phyloP scores from a whole-genome alignment of 192 early-diverging fungal species.

The Rhizophagus prolifer region DNA sequence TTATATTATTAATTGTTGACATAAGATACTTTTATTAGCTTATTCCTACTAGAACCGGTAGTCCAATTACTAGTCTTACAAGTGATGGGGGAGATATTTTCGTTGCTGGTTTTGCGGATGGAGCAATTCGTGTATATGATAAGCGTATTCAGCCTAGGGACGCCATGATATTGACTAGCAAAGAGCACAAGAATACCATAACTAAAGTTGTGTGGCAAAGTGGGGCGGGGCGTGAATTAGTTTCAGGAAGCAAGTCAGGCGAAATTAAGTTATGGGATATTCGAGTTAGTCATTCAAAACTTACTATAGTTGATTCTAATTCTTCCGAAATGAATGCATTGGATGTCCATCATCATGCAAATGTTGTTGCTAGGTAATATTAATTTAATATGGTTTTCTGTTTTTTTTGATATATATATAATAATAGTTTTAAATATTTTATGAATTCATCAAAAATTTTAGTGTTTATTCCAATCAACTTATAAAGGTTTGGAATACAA shows the following conservation, averaged over 20 bases:
- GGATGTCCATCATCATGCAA: constrained; percentile 60
- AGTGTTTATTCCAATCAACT: constrained; percentile 43
- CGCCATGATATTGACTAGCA: constrained; percentile 57
- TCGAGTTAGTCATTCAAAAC: constrained; percentile 39
- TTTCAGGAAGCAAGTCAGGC: constrained; percentile 63
- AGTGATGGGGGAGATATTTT: constrained; percentile 68
- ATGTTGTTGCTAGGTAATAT: constrained; percentile 58
- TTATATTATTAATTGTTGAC: neutral
- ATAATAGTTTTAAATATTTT: neutral
- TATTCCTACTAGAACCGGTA: constrained; percentile 54
- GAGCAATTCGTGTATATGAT: constrained; percentile 70
- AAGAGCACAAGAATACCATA: constrained; percentile 63
- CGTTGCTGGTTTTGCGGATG: constrained; percentile 75
- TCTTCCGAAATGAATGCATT: constrained; percentile 52
- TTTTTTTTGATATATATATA: neutral
- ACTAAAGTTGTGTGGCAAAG: constrained; percentile 56
- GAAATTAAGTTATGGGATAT: constrained; percentile 66
- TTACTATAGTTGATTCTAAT: constrained; percentile 40
- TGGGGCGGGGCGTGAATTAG: constrained; percentile 56
- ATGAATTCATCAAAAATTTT: neutral
- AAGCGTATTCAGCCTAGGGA: constrained; percentile 51
- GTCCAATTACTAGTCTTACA: constrained; percentile 62
- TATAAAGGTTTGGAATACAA: constrained; percentile 58
- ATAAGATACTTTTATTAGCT: constrained; percentile 40
- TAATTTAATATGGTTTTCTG: neutral